These are phyloP conservation scores for Salvia splendens DNA, from an alignment of 257 asterid genomes.

Conservation along the genomic window DNA sequence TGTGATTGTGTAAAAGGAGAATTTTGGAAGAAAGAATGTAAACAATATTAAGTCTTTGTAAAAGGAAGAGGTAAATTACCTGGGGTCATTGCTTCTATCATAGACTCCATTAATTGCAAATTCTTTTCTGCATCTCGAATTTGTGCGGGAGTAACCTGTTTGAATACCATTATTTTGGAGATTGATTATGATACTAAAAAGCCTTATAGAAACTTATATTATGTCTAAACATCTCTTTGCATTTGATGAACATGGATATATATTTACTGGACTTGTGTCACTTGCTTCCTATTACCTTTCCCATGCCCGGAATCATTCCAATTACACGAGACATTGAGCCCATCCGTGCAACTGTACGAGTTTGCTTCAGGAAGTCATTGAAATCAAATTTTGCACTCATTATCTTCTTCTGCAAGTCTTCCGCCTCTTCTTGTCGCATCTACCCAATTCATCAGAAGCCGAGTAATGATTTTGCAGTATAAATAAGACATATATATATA, in stretches of 20 bases:
- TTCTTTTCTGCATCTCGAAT: slow-evolving; percentile 95
- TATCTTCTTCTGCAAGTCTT: slow-evolving; percentile 93
- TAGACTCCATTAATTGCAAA: slow-evolving; percentile 81
- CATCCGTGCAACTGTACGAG: slow-evolving; percentile 92
- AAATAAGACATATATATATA: not conserved
- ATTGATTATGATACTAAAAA: slow-evolving; percentile 24
- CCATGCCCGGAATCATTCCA: slow-evolving; percentile 99
- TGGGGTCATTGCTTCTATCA: slow-evolving; percentile 96
- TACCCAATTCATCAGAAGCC: slow-evolving; percentile 34
- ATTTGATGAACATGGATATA: slow-evolving; percentile 22
- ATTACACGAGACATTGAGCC: slow-evolving; percentile 98
- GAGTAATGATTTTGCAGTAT: slow-evolving; percentile 16
- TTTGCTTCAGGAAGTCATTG: slow-evolving; percentile 94
- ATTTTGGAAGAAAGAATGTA: slow-evolving; percentile 1
- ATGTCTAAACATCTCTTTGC: not conserved
- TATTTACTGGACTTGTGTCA: slow-evolving; percentile 1
- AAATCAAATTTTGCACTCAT: slow-evolving; percentile 97
- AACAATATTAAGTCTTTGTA: not conserved
- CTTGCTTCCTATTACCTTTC: slow-evolving; percentile 56
- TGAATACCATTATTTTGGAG: slow-evolving; percentile 32
- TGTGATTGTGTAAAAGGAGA: not conserved
- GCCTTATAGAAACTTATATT: slow-evolving; percentile 13
- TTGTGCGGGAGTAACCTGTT: slow-evolving; percentile 98
- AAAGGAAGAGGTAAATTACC: slow-evolving; percentile 44
- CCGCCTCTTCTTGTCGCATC: slow-evolving; percentile 99